phyloP scores from a whole-genome alignment of 768 basidiomycete species.

The Neoboletus subvelutipes region DNA sequence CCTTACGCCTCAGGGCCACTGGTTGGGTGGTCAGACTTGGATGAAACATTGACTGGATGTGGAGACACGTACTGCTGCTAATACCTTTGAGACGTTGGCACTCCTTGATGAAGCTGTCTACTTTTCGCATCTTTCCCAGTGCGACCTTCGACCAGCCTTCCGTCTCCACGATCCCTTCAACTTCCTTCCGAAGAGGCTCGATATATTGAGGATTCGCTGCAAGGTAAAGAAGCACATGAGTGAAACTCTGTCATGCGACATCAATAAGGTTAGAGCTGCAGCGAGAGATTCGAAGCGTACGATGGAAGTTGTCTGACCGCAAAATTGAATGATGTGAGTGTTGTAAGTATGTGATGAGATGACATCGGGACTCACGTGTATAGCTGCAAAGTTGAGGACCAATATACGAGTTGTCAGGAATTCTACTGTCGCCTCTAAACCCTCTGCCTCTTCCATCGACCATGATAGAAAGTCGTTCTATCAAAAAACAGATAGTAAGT shows the following conservation, averaged over 20 bases:
- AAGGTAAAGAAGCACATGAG: slow-evolving; percentile 34
- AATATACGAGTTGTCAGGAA: slow-evolving; percentile 19
- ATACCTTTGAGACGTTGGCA: slow-evolving; percentile 12
- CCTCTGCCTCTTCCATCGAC: slow-evolving; percentile 29
- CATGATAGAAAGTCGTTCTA: slow-evolving; percentile 35
- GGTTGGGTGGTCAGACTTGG: not conserved
- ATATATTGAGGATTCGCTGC: slow-evolving; percentile 36
- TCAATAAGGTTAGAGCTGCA: not conserved
- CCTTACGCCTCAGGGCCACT: slow-evolving; percentile 23
- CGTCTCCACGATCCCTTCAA: not conserved
- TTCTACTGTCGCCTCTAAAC: slow-evolving; percentile 11
- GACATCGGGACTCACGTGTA: not conserved
- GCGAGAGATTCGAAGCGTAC: not conserved
- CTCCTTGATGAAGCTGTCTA: slow-evolving; percentile 38
- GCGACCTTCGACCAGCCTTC: slow-evolving; percentile 9
- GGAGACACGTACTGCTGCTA: slow-evolving; percentile 17
- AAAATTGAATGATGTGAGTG: not conserved
- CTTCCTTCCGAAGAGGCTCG: slow-evolving; percentile 31
- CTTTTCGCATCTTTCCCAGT: slow-evolving; percentile 32
- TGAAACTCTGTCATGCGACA: slow-evolving; percentile 15
- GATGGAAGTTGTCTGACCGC: not conserved
- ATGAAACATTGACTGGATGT: not conserved
- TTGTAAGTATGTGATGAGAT: not conserved
- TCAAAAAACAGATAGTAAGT: not conserved
- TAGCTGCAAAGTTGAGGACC: not conserved